phyloP scores from a whole-genome alignment of 495 filamentous ascomycete species.

The Podospora pseudocomata region DNA sequence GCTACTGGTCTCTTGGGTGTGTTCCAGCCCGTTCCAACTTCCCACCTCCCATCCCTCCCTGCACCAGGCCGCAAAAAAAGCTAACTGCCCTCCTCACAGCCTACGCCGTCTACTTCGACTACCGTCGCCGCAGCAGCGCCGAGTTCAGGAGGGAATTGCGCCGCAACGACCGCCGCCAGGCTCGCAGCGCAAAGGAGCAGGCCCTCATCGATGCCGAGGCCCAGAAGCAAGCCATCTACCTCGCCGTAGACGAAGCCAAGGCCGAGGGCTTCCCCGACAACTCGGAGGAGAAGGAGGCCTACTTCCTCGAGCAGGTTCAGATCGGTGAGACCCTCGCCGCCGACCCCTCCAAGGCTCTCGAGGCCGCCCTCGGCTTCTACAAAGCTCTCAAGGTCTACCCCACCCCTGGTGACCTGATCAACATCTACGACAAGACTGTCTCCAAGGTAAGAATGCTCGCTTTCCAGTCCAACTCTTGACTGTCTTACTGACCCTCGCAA shows the following conservation, averaged over 20 bases:
- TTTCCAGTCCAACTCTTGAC: background rate
- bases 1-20: conserved; percentile 73
- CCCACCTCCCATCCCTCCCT: conserved; percentile 43
- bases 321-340: conserved; percentile 70
- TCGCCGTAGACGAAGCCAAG: conserved; percentile 69
- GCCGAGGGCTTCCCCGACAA: conserved; percentile 87
- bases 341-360: conserved; percentile 63
- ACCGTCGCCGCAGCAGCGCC: conserved; percentile 80
- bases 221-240: conserved; percentile 69
- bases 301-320: conserved; percentile 94
- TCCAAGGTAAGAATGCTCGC: conserved; percentile 58
- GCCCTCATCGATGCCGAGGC: conserved; percentile 61
- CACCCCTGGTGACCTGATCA: conserved; percentile 83
- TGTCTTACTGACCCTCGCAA: background rate
- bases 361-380: conserved; percentile 93
- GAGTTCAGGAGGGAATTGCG: conserved; percentile 83
- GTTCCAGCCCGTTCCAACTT: conserved; percentile 22
- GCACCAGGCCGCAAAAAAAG: conserved; percentile 44
- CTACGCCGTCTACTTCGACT: conserved; percentile 91
- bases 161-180: conserved; percentile 73
- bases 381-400: conserved; percentile 98
- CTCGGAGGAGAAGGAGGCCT: conserved; percentile 74
- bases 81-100: conserved; percentile 48
- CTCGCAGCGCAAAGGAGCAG: conserved; percentile 71
- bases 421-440: conserved; percentile 97